Base-by-base conservation (phyloP, 345 rosid species). In the Eucalyptus cloeziana region DNA sequence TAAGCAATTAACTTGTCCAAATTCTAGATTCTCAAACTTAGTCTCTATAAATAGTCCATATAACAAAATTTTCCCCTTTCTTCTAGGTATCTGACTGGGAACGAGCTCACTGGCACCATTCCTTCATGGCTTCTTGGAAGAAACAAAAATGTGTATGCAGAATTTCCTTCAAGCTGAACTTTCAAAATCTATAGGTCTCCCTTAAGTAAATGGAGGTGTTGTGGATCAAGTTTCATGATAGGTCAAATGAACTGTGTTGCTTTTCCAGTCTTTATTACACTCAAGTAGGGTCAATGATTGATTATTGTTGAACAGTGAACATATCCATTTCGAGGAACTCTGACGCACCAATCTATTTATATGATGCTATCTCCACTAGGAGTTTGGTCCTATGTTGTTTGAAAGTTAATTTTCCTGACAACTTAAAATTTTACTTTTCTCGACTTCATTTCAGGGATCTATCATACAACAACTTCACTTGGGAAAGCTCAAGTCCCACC, bases 401-500 rank as follows among this genome's bases (percentile, higher is more conserved):
- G 83, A 76, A 76, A 76, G 27, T 76, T 10, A 37, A 7, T 76
- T 37, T 22, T 76, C 15, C 27, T 10, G 47, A 37, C 27, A 2
- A 76, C 83, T 69, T 31, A 10, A 76, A 37, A 12, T 47, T 60
- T 22, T 67, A 25, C 33, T 30, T 30, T 44, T 87, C 69, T 58
- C 19, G 6, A 16, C 30, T 89, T 60, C 64, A 52, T 80, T 90
- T 87, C 93, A 96, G 99, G 88, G 98, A 97, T 93, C 89, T 96
- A 88, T 96, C 99, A 49, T 92, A 89, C 89, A 97, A 97, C 89
- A 95, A 96, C 90, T 96, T 97, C 89, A 94, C 97, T 3, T 92
- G 93, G 94, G 95, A 91, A 87, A 90, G 91, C 92, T 93, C 99
- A 88, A 90, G 94, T 91, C 95, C 94, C 30, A 14, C 8, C 33